Evolutionary conservation across 2,329 filamentous ascomycete genomes (phyloP), one percentile per base, ranked within the genome.

Genomic region (Cladosporium sp.): DNA sequence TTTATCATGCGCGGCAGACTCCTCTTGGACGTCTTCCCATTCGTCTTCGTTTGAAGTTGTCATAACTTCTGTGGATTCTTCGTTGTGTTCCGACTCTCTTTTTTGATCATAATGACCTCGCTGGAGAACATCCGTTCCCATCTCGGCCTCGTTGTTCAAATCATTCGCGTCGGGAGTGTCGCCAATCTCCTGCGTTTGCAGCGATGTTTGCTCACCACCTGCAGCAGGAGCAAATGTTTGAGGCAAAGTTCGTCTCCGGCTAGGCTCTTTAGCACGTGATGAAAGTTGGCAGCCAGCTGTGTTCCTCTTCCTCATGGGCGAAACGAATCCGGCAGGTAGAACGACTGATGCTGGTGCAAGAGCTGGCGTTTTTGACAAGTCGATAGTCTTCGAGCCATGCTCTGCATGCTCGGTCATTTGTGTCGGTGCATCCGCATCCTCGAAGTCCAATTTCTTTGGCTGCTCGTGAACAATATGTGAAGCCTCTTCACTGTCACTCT

Each of bases 301-400:
- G 13, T 32, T 28, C 20, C 47, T 52, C 34, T 50, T 48, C 42
- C 66, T 63, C 3, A 62, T 64, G 9, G 68, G 68, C 6, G 64
- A 67, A n/a, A 70, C 66, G 49, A 71, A 71, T 15, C 68, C 68
- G n/a, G 63, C 62, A 37, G 68, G 68, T 10, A 70, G 58, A 22
- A 28, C 19, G 15, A 35, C 19, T 1, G 50, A 24, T 22, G 9
- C 34, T 17, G 51, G 13, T 5, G 28, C 28, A 32, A 32, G 28
- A 9, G 28, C 28, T 32, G 28, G 28, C 9, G 28, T 10, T 9
- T 9, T 32, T 10, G 12, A 3, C 28, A 9, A 32, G 28, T 32
- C 28, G 28, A 9, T 7, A 9, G 28, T 32, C 28, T 32, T 32
- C 8, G 12, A 10, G 28, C 28, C 12, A 4, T 9, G 8, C 9